Evolutionary conservation across 2,329 filamentous ascomycete species (phyloP).

Genomic region (Exophiala aquamarina): DNA sequence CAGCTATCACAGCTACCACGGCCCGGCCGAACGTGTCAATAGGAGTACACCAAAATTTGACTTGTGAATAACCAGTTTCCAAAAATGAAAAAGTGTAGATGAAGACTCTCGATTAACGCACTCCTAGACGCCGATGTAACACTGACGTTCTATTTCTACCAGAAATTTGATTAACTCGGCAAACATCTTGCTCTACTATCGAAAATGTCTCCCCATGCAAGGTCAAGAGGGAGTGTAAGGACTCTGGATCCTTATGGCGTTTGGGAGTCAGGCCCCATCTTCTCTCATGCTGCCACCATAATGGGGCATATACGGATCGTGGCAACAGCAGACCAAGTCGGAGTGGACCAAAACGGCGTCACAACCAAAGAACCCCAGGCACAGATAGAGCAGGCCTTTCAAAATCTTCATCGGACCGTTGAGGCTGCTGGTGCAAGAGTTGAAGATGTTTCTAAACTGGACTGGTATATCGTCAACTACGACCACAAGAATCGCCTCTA

Average conservation of each 20-base stretch:
- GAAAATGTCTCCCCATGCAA: background rate
- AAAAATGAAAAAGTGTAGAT: too few species aligned
- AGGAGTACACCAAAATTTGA: too few species aligned
- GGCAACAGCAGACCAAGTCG: slow-evolving; percentile 34
- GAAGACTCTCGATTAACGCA: too few species aligned
- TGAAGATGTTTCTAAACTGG: slow-evolving; percentile 42
- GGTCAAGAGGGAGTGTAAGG: background rate
- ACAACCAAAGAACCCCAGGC: slow-evolving; percentile 39
- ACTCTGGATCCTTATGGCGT: background rate
- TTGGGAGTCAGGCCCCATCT: background rate
- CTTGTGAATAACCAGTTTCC: too few species aligned
- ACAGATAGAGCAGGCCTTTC: slow-evolving; percentile 40
- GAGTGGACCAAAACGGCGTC: slow-evolving; percentile 31
- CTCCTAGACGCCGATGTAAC: too few species aligned
- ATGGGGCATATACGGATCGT: background rate
- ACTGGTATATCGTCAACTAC: slow-evolving; percentile 46
- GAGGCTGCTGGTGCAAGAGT: slow-evolving; percentile 36
- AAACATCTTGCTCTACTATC: too few species aligned
- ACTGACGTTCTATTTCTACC: too few species aligned
- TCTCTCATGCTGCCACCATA: slow-evolving; percentile 2
- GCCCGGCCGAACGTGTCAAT: too few species aligned
- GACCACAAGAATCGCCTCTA: slow-evolving; percentile 38
- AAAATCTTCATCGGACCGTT: slow-evolving; percentile 39
- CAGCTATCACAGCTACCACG: too few species aligned
- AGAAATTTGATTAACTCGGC: too few species aligned